Base-by-base conservation (phyloP, 2,329 filamentous ascomycete genomes). In the Fusarium tanahbumbuense region DNA sequence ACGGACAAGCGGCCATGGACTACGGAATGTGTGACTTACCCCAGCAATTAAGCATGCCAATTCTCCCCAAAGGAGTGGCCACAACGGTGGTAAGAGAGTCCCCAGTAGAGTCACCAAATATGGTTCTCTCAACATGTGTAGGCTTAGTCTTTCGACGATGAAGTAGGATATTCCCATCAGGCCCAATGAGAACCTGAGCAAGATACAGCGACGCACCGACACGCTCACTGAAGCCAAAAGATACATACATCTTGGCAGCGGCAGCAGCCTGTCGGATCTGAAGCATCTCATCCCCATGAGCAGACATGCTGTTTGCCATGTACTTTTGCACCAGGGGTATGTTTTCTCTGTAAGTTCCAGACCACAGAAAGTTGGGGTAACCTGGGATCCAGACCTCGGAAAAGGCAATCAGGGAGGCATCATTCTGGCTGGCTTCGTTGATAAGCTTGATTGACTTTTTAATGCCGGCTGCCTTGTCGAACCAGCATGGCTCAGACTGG, bases 71-170 rank as follows among this genome's bases (percentile, higher is more conserved):
- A 2, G 15, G 16, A 3, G 50, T 57, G 1, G 64, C 52, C 0
- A 25, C 60, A 18, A 65, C 60, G 2, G 45, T 64, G 0, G 41
- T 52, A 4, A 65, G 53, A 4, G 52, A 47, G 25, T 64, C 45
- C 1, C 52, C 62, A 3, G 60, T 50, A 15, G 60, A 40, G 54
- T 87, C 84, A 1, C 84, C 84, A 45, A 82, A 87, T 20, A 86
- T 68, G 9, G 82, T 83, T 0, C 83, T 79, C 75, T 87, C 85
- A 77, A 86, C 81, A 55, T 86, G 83, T 0, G 84, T 87, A 0
- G 84, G 80, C 70, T 87, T 87, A 65, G 86, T 77, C 76, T 87
- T 87, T 8, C 83, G 80, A 5, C 83, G 81, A 44, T 80, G 76
- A 3, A 77, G 69, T 6, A 77, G 60, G 11, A 85, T 44, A 20